These are phyloP conservation scores for Apodospora peruviana DNA, from an alignment of 495 filamentous ascomycete species.

Conservation along the genomic window DNA sequence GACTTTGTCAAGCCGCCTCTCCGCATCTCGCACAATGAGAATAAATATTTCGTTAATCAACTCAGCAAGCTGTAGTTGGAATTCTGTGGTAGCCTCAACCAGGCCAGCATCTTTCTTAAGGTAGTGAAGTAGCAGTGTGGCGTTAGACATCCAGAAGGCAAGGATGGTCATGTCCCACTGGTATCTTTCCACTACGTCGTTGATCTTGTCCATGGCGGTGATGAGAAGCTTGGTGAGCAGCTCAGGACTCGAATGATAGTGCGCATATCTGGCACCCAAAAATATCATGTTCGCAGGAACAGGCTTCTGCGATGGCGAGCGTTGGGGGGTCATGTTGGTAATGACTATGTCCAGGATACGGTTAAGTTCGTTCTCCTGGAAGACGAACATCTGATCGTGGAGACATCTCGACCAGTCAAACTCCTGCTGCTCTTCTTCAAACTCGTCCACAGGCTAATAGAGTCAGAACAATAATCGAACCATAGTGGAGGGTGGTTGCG, in stretches of 20 bases:
- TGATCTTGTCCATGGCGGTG: constrained; percentile 92
- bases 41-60: constrained; percentile 98
- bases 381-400: constrained; percentile 99
- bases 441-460: constrained; percentile 66
- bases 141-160: constrained; percentile 98
- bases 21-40: constrained; percentile 96
- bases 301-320: constrained; percentile 92
- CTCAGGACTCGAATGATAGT: constrained; percentile 89
- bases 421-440: constrained; percentile 85
- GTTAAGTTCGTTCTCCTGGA: constrained; percentile 88
- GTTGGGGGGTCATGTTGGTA: constrained; percentile 95
- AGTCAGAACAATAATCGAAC: constrained; percentile 8
- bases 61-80: constrained; percentile 89
- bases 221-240: constrained; percentile 73
- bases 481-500: constrained; percentile 1
- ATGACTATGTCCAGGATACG: constrained; percentile 92
- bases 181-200: constrained; percentile 84
- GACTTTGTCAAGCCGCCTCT: constrained; percentile 93
- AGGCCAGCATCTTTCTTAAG: constrained; percentile 89
- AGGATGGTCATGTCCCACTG: constrained; percentile 99
- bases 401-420: constrained; percentile 97
- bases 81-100: constrained; percentile 74
- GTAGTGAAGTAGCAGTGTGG: constrained; percentile 89
- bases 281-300: constrained; percentile 97
- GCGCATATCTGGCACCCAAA: constrained; percentile 89